Evolutionary conservation across 129 eudicot genomes (phyloP).

Genomic region (Artemisia annua): DNA sequence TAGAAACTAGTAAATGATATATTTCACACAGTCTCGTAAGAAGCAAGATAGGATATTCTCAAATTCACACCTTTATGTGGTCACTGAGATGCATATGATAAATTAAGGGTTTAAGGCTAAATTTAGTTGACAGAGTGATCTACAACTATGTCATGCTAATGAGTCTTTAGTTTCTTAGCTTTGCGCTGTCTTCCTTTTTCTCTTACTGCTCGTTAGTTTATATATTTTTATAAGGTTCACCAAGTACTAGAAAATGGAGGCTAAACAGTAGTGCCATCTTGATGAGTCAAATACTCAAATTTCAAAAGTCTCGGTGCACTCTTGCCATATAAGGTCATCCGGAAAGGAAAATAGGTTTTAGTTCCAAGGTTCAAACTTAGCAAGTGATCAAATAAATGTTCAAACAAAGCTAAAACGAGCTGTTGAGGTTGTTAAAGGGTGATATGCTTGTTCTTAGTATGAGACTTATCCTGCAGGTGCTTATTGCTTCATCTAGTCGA

Average conservation of each 20-base stretch:
- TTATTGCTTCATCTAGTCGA: not conserved
- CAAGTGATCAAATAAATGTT: not conserved
- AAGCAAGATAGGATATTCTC: slow-evolving; percentile 2
- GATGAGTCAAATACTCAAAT: not conserved
- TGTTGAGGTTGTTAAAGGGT: too few species aligned
- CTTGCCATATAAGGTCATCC: not conserved
- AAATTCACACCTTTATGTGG: not conserved
- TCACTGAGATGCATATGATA: not conserved
- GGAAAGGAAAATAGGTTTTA: not conserved
- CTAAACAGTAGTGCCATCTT: not conserved
- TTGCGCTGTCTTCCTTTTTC: not conserved
- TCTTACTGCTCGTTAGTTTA: not conserved
- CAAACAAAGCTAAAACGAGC: not conserved
- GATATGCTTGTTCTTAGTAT: not conserved
- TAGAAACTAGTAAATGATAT: too few species aligned
- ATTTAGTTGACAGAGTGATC: slow-evolving; percentile 3
- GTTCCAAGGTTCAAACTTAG: not conserved
- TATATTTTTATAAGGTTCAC: not conserved
- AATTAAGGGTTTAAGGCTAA: too few species aligned
- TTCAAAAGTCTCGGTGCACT: not conserved
- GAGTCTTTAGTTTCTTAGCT: not conserved
- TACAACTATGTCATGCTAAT: not conserved
- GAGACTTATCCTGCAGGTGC: not conserved
- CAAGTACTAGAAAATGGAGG: slow-evolving; percentile 1
- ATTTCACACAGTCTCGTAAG: not conserved